Base-by-base conservation (phyloP, 2,329 filamentous ascomycete species). In the Arthrobotrys musiformis region DNA sequence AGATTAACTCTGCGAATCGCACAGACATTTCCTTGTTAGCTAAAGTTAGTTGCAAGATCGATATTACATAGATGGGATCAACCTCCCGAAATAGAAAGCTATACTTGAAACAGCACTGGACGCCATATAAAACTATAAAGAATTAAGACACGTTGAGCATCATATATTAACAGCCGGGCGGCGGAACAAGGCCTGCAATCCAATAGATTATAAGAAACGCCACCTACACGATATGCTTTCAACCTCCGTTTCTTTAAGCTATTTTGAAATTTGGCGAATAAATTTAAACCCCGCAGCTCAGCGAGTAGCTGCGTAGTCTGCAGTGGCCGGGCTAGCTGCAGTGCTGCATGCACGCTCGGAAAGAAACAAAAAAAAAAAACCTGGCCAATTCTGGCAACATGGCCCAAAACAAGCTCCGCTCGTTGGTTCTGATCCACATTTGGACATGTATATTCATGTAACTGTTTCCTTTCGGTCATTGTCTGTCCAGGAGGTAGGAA, bases 131-230 rank as follows among this genome's bases (percentile, higher is more conserved):
- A 33, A 33, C 30, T 33, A 33, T 5, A 33, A 33, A 9, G 30
- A 4, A 9, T 33, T 33, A 62, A 52, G 11, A n/a, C 70, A 68
- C 63, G 58, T 63, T 60, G 64, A 17, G 52, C 62, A 67, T n/a
- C n/a, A n/a, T n/a, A n/a, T 63, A 37, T 54, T 75, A 63, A 58
- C 54, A 44, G 56, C 40, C 33, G 28, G 33, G 70, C 58, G 54
- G 58, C 72, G 72, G 48, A 64, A 69, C 44, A 48, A 54, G 72
- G 63, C 70, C 64, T 75, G 70, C 70, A 69, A 37, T 26, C 11
- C 5, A 5, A 11, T 35, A 35, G 30, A 5, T 5, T 33, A 56
- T 56, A 56, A 8, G 24, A 74, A 48, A 63, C 62, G 70, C 70
- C 63, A 62, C 58, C 44, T 48, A 48, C 35, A 56, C 48, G n/a